Percentiles rank a stretch among this genome's conserved stretches.
phyloP scores from a whole-genome alignment of 345 rosid genomes.

The Murraya paniculata region DNA sequence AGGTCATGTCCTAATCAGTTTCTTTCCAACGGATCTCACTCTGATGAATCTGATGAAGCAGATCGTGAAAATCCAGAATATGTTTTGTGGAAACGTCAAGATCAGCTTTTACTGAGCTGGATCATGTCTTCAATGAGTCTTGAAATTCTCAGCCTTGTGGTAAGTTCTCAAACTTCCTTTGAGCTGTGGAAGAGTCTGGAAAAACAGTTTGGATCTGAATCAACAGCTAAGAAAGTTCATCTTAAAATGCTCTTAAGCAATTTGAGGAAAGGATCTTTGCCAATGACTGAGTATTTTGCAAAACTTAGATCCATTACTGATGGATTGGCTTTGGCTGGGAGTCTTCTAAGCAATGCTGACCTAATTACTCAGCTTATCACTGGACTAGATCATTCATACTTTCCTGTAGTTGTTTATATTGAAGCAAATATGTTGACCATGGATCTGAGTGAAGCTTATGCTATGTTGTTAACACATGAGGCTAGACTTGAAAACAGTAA shows the following conservation, averaged over 20 bases:
- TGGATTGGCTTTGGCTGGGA: background rate
- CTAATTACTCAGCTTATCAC: background rate
- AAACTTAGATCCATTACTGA: background rate
- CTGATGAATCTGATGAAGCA: too few relatives aligned
- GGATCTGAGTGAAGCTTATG: background rate
- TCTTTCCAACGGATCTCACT: too few relatives aligned
- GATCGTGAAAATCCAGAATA: background rate
- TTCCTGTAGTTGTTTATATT: too few relatives aligned
- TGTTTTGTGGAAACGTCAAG: too few relatives aligned
- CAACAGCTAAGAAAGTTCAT: background rate
- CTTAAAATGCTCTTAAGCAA: too few relatives aligned
- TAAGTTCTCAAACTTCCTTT: background rate
- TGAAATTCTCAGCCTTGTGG: background rate
- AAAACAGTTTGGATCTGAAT: background rate
- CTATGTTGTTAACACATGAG: too few relatives aligned
- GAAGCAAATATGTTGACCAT: background rate
- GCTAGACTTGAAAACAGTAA: too few relatives aligned
- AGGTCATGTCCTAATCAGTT: background rate
- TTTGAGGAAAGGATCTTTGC: background rate
- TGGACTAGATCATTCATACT: background rate
- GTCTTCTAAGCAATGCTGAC: fast-evolving
- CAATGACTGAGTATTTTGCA: background rate
- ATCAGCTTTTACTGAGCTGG: background rate
- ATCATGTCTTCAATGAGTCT: background rate
- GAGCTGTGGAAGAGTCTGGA: background rate